A percentile compares a stretch with the other conserved stretches of the same genome.
Conservation (phyloP, 1,284 basidiomycete genomes). For the Trichosporon sp. region DNA sequence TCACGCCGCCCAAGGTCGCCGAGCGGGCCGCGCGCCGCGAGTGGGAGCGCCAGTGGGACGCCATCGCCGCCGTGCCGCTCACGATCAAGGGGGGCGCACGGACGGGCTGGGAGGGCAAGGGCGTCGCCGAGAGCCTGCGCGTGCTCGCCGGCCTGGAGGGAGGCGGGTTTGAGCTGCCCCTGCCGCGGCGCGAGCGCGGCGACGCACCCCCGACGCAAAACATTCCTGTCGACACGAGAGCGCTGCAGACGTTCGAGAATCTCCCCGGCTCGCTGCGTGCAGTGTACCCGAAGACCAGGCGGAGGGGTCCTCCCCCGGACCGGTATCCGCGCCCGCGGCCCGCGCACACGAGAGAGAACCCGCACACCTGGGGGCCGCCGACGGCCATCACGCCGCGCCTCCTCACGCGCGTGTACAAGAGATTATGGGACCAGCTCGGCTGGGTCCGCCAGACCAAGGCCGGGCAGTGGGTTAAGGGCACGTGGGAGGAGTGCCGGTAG, state of each 20-base stretch:
- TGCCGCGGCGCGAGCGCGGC: not conserved
- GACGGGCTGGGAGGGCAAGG: slow-evolving; percentile 18
- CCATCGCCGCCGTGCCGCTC: slow-evolving; percentile 25
- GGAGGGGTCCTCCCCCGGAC: not conserved
- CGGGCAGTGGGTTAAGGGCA: not conserved
- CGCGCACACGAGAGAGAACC: slow-evolving; percentile 27
- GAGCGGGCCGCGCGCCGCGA: not conserved
- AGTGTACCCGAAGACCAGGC: slow-evolving; percentile 1
- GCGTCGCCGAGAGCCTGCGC: slow-evolving; percentile 22
- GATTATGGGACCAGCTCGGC: slow-evolving; percentile 29
- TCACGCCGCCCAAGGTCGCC: not conserved
- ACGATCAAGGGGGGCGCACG: slow-evolving; percentile 11
- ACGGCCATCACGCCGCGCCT: slow-evolving; percentile 22
- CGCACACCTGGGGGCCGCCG: slow-evolving; percentile 29
- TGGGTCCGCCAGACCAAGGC: slow-evolving; percentile 22
- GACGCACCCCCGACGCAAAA: not conserved
- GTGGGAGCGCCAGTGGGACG: slow-evolving; percentile 8
- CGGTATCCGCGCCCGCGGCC: slow-evolving; percentile 26
- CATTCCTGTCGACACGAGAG: not conserved
- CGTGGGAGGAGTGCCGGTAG: not conserved
- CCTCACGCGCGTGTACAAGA: slow-evolving; percentile 25
- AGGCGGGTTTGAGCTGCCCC: not conserved
- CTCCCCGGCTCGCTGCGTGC: slow-evolving; percentile 8
- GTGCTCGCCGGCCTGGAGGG: slow-evolving; percentile 23
- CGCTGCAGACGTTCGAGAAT: slow-evolving; percentile 4